These are phyloP conservation scores for Echinosophora koreensis DNA, from an alignment of 306 rosid species.

Conservation along the genomic window DNA sequence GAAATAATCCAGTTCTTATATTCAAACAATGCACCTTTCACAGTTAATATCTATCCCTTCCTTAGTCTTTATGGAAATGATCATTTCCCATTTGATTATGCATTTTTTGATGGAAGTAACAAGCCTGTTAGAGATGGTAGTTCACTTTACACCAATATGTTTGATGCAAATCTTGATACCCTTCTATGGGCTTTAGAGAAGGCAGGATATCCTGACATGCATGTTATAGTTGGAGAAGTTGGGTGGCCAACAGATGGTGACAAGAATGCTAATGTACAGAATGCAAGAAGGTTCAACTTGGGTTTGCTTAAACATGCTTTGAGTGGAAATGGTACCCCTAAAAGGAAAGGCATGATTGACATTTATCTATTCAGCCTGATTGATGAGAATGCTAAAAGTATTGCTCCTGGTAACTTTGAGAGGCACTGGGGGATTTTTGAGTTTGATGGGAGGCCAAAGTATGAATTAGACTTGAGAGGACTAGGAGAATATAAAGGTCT, in stretches of 20 bases:
- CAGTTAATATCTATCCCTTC: constrained; percentile 89
- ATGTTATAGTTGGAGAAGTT: constrained; percentile 77
- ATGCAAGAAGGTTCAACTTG: constrained; percentile 78
- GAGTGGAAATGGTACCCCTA: constrained; percentile 82
- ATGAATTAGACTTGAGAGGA: constrained; percentile 73
- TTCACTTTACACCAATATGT: constrained; percentile 74
- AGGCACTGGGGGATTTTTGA: constrained; percentile 96
- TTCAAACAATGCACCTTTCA: constrained; percentile 74
- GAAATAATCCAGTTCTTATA: constrained; percentile 71
- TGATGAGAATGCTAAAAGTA: constrained; percentile 76
- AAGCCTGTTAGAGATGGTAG: constrained; percentile 71
- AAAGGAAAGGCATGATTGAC: constrained; percentile 62
- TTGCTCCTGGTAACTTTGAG: constrained; percentile 83
- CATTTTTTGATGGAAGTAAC: constrained; percentile 80
- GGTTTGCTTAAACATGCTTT: constrained; percentile 69
- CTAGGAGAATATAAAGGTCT: constrained; percentile 52
- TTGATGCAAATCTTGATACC: constrained; percentile 86
- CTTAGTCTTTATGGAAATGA: constrained; percentile 76
- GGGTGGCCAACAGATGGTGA: constrained; percentile 97
- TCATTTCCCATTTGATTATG: constrained; percentile 85
- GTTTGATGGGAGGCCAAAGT: constrained; percentile 94
- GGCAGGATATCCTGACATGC: constrained; percentile 78
- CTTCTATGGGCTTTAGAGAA: constrained; percentile 67
- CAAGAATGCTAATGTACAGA: constrained; percentile 60
- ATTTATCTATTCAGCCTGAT: constrained; percentile 74